Evolutionary conservation across 805 yeast genomes (phyloP), one percentile per base, ranked within the genome.

Genomic region (Zygoascus biomembranicola): DNA sequence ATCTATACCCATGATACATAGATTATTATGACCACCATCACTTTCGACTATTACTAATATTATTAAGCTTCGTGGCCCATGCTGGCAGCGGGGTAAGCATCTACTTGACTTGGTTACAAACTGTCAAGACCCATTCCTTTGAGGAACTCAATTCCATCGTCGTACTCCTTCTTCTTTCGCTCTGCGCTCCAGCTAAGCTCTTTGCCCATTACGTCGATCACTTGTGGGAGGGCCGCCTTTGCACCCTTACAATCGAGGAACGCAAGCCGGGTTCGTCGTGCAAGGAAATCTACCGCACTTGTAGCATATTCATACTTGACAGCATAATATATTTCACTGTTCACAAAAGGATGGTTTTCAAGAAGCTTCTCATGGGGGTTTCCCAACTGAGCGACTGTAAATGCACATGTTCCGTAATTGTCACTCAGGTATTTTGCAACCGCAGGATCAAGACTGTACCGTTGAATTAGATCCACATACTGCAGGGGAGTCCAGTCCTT

Each of bases 211-310:
- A 88, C 77, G 61, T 86, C 85, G 50, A 87, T 90, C 41, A 92
- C 95, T 57, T 84, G 85, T 58, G 89, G 95, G 53, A 90, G 82
- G 14, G 95, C 86, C 50, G 73, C 76, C 58, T 82, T 72, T 13
- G 97, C 96, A 59, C 85, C 89, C 68, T 81, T 81, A 43, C 94
- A 87, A 72, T 90, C 90, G 67, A 90, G 76, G 75, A 90, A 92
- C 2, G 96, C 96, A 67, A 88, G 81, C 72, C 98, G 82, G 52
- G 92, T 84, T 77, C 98, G 85, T 77, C 97, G 85, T 53, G 95
- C 88, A 60, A 90, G 76, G 76, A 90, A 89, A 70, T 90, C 98
- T 54, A 84, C 73, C 47, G 96, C 95, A 11, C 90, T 86, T 73
- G 95, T 79, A 44, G 88, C 81, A 69, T 89, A 88, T 74, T 90